A percentile compares a stretch with the other conserved stretches of the same genome.
Conservation (phyloP, 495 filamentous ascomycete genomes). For the Aspergillus steynii region DNA sequence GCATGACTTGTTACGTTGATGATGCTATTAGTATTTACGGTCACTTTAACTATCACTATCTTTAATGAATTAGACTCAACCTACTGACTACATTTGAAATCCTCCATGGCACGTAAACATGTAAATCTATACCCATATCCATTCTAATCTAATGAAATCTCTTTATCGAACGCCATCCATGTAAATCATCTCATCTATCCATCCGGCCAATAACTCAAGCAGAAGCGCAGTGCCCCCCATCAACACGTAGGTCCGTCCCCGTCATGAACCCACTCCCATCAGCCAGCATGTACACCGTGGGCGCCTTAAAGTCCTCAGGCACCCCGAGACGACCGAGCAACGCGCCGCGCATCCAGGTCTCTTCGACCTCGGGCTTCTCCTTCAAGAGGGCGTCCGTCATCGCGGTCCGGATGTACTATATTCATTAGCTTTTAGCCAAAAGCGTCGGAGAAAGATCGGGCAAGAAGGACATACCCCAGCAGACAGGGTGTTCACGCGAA, state of each 20-base stretch:
- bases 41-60: too few relatives aligned
- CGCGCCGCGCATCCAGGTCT: conserved; percentile 37
- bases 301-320: conserved; percentile 43
- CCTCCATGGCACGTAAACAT: too few relatives aligned
- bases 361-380: conserved; percentile 60
- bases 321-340: conserved; percentile 41
- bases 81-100: too few relatives aligned
- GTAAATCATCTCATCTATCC: neutral
- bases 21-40: too few relatives aligned
- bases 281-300: conserved; percentile 44
- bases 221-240: conserved; percentile 43
- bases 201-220: conserved; percentile 14
- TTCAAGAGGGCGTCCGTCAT: conserved; percentile 38
- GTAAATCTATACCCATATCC: neutral
- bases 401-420: conserved; percentile 41
- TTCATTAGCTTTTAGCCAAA: conserved; percentile 13
- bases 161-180: neutral
- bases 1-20: too few relatives aligned
- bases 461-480: conserved; percentile 18
- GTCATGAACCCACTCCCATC: conserved; percentile 46
- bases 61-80: too few relatives aligned
- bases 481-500: conserved; percentile 52
- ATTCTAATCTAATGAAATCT: neutral
- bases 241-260: conserved; percentile 38
- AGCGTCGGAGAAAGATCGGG: neutral